These are phyloP conservation scores for Blastomyces parvus DNA, from an alignment of 2,329 filamentous ascomycete genomes.

Conservation along the genomic window DNA sequence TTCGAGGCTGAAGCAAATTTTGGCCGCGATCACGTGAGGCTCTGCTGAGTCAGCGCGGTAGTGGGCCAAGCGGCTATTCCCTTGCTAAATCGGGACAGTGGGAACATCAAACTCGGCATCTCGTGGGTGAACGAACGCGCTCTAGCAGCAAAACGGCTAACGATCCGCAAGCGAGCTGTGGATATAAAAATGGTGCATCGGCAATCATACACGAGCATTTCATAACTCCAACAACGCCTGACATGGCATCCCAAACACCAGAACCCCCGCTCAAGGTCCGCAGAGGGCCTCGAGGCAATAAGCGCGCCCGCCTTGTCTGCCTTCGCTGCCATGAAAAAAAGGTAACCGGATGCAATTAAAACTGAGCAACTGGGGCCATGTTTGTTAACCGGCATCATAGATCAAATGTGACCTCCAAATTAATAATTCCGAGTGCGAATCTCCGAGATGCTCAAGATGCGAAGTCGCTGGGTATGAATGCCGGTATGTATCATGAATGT, in stretches of 20 bases:
- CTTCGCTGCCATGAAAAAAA: constrained; percentile 9
- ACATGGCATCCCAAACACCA: constrained; percentile 3
- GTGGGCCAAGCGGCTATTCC: not conserved
- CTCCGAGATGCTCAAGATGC: constrained; percentile 5
- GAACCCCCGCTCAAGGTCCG: not conserved
- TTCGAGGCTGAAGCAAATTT: no score
- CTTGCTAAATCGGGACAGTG: constrained; percentile 4
- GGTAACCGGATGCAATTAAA: constrained; percentile 4
- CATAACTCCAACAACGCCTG: not conserved
- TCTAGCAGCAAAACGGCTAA: constrained; percentile 4
- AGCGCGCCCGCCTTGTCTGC: constrained; percentile 6
- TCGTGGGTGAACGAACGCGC: not conserved
- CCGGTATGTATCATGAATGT: constrained; percentile 5
- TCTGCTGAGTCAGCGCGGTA: not conserved
- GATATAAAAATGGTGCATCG: constrained; percentile 7
- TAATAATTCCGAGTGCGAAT: constrained; percentile 6
- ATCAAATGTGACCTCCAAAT: constrained; percentile 11
- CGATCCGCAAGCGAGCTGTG: not conserved
- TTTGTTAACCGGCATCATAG: constrained; percentile 3
- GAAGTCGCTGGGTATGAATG: constrained; percentile 8
- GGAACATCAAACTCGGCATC: constrained; percentile 6
- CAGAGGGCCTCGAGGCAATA: constrained; percentile 9
- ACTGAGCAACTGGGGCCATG: not conserved
- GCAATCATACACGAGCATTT: not conserved
- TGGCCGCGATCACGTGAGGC: not conserved